Base-by-base conservation (phyloP, 148 eudicot genomes). In the Fagopyrum tataricum region DNA sequence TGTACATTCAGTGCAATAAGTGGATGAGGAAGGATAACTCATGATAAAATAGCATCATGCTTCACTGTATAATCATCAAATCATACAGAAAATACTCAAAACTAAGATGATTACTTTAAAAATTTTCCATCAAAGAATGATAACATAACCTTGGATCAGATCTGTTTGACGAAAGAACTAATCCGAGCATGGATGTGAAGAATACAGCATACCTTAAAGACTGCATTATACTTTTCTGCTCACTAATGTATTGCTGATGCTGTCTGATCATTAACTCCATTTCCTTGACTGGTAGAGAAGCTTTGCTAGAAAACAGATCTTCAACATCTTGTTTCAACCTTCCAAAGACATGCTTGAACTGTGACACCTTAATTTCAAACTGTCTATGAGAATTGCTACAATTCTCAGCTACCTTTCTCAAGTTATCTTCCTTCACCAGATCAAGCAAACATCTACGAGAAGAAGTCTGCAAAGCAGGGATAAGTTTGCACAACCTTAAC, bases 201-300 rank as follows among this genome's bases (percentile, higher is more conserved):
- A 72, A 24, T 73, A 76, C 72, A 69, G 76, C 75, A 52, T 64
- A 96, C 97, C 99, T 96, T 72, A 96, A 83, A 76, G 99, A 85
- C 77, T 87, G 97, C 99, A 96, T 88, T 77, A 92, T 92, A 82
- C 87, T 86, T 80, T 85, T 89, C 76, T 90, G 94, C 77, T 92
- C 97, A 62, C 77, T 82, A 72, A 88, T 77, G 71, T 81, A 73
- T 67, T 73, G 78, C 69, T 82, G 83, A 47, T 87, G 94, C 26
- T 92, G 90, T 84, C 82, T 90, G 49, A 92, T 83, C 66, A 82
- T 79, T 71, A 71, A 21, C 71, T 90, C 99, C 81, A 92, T 71
- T 77, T 92, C 96, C 76, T 81, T 80, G n/a, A 89, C 78, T 37
- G 88, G 86, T 78, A 83, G 81, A 24, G 85, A 76, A 76, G 91